Conservation (phyloP, 2,329 filamentous ascomycete species). For the Ascomycota sp. region DNA sequence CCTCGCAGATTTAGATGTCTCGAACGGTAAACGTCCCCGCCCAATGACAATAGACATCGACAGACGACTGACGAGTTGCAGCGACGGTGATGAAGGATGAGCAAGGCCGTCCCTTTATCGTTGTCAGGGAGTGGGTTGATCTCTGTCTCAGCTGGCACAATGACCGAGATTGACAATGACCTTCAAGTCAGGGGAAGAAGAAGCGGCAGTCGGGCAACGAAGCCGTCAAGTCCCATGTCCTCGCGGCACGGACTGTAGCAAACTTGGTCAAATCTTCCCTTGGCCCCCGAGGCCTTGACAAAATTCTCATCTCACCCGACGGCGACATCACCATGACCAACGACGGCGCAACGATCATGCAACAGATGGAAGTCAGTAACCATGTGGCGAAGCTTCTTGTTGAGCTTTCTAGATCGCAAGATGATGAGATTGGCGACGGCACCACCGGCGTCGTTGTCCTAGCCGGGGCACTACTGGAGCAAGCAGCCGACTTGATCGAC, state of each 20-base stretch:
- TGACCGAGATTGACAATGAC: conserved; percentile 5
- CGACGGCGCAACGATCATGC: conserved; percentile 91
- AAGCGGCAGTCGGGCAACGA: conserved; percentile 92
- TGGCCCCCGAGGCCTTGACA: conserved; percentile 88
- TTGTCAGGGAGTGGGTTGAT: conserved; percentile 78
- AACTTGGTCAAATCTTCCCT: conserved; percentile 96
- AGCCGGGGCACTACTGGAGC: conserved; percentile 83
- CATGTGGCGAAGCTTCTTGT: conserved; percentile 94
- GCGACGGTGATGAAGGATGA: conserved; percentile 83
- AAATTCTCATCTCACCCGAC: conserved; percentile 96
- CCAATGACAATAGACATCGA: conserved; percentile 1
- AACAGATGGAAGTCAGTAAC: conserved; percentile 98
- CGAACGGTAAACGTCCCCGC: conserved; percentile 43
- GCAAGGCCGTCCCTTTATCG: conserved; percentile 89
- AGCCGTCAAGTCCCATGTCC: conserved; percentile 94
- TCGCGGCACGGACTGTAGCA: conserved; percentile 86
- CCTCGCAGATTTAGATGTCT: conserved; percentile 54
- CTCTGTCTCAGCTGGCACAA: not conserved
- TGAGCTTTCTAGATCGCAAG: conserved; percentile 93
- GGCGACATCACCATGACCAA: conserved; percentile 99
- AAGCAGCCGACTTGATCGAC: conserved; percentile 94
- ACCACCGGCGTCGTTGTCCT: conserved; percentile 95
- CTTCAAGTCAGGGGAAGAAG: conserved; percentile 89
- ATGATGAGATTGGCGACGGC: conserved; percentile 96
- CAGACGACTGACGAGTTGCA: conserved; percentile 12